Evolutionary conservation across 208 protist species (phyloP).

Genomic region (Leishmania turanica): DNA sequence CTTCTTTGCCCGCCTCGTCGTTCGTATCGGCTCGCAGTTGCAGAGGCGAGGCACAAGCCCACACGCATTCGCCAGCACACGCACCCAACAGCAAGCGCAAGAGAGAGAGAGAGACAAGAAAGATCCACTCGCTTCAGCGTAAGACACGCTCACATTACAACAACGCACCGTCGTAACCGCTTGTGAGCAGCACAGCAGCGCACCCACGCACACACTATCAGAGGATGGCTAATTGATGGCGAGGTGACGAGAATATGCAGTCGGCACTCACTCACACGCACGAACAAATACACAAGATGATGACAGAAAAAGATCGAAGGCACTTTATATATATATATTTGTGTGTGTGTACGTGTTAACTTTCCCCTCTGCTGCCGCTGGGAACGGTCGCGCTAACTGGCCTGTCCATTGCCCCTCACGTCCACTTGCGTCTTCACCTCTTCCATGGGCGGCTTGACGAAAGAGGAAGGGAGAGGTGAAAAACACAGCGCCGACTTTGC

Average conservation of each 20-base stretch:
- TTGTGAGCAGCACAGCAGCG: neutral
- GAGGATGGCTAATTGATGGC: neutral
- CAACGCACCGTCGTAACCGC: neutral
- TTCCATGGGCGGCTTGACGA: neutral
- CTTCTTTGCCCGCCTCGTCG: neutral
- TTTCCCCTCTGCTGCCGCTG: neutral
- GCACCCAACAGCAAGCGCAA: neutral
- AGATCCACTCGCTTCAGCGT: neutral
- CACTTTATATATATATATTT: neutral
- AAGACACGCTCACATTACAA: neutral
- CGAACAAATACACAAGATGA: neutral
- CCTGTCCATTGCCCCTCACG: neutral
- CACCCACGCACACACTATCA: neutral
- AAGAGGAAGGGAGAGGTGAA: neutral
- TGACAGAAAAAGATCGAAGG: neutral
- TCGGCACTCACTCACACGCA: neutral
- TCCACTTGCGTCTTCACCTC: neutral
- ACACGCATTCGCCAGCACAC: neutral
- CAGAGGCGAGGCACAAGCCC: neutral
- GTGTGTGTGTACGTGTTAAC: neutral
- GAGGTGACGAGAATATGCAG: neutral
- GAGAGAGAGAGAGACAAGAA: neutral
- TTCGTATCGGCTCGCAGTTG: neutral
- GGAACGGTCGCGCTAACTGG: neutral
- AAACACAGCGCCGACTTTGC: neutral